phyloP scores from a whole-genome alignment of 1,139 yeast species.

The Saccharomyces uvarum region DNA sequence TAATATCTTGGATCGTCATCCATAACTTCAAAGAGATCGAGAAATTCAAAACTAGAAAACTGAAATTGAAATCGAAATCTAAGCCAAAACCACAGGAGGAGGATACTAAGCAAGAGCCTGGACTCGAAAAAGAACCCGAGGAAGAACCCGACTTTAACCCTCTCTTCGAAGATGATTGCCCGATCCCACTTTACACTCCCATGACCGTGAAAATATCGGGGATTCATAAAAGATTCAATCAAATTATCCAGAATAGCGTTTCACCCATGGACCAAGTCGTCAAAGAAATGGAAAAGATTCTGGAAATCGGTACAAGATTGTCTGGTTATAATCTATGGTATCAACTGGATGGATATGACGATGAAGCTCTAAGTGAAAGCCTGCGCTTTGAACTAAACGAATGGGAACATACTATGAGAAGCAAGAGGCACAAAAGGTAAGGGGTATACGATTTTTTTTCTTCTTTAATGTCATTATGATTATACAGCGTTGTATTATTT shows the following conservation, averaged over 20 bases:
- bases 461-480: not conserved
- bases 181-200: slow-evolving; percentile 48
- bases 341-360: slow-evolving; percentile 73
- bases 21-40: slow-evolving; percentile 26
- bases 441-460: not conserved
- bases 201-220: slow-evolving; percentile 56
- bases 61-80: slow-evolving; percentile 12
- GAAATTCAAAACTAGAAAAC: slow-evolving; percentile 21
- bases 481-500: not conserved
- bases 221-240: slow-evolving; percentile 59
- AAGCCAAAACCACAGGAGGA: slow-evolving; percentile 12
- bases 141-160: slow-evolving; percentile 5
- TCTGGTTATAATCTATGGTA: slow-evolving; percentile 71
- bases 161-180: slow-evolving; percentile 29
- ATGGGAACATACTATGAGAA: slow-evolving; percentile 35
- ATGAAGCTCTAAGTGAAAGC: slow-evolving; percentile 41
- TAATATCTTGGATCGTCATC: slow-evolving; percentile 29
- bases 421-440: slow-evolving; percentile 32
- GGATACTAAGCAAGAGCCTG: slow-evolving; percentile 12
- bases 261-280: slow-evolving; percentile 49
- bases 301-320: slow-evolving; percentile 54
- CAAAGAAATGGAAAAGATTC: slow-evolving; percentile 51
- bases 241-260: slow-evolving; percentile 65
- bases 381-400: slow-evolving; percentile 33
- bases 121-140: slow-evolving; percentile 13